A percentile compares a stretch with the other conserved stretches of the same genome.
These are phyloP conservation scores for Colletotrichum tropicicola DNA, from an alignment of 2,329 filamentous ascomycete species.

Conservation along the genomic window DNA sequence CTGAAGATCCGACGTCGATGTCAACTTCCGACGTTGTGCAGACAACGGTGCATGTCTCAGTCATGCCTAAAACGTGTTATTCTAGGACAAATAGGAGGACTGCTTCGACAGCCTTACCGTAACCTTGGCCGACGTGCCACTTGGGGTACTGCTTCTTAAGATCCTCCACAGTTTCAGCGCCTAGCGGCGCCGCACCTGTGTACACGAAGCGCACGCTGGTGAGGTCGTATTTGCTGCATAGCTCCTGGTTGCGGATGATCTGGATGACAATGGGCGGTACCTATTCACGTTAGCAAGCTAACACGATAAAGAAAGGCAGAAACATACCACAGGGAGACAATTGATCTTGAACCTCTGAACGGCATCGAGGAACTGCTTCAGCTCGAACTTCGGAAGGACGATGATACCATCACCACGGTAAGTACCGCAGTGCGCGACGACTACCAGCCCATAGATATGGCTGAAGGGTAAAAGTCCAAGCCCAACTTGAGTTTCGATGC, in stretches of 20 bases:
- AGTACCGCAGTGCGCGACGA: conserved; percentile 71
- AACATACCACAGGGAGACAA: conserved; percentile 70
- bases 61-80: conserved; percentile 61
- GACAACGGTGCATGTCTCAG: conserved; percentile 77
- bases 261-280: conserved; percentile 83
- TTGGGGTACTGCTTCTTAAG: conserved; percentile 68
- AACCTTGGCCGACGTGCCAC: conserved; percentile 76
- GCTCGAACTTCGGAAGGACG: conserved; percentile 79
- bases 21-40: conserved; percentile 65
- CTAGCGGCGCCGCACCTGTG: conserved; percentile 80
- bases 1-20: conserved; percentile 74
- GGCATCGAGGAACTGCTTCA: conserved; percentile 68
- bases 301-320: neutral
- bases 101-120: conserved; percentile 57
- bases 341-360: conserved; percentile 77
- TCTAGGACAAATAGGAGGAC: neutral
- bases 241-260: conserved; percentile 70
- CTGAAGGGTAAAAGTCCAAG: conserved; percentile 82
- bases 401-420: conserved; percentile 80
- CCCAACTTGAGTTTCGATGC: conserved; percentile 51
- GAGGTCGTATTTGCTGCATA: conserved; percentile 73
- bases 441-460: conserved; percentile 82
- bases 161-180: conserved; percentile 72
- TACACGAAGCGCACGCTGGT: conserved; percentile 72
- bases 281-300: conserved; percentile 40